Conservation (phyloP, 176 grass and related monocot species). For the Oropetium thomaeum region DNA sequence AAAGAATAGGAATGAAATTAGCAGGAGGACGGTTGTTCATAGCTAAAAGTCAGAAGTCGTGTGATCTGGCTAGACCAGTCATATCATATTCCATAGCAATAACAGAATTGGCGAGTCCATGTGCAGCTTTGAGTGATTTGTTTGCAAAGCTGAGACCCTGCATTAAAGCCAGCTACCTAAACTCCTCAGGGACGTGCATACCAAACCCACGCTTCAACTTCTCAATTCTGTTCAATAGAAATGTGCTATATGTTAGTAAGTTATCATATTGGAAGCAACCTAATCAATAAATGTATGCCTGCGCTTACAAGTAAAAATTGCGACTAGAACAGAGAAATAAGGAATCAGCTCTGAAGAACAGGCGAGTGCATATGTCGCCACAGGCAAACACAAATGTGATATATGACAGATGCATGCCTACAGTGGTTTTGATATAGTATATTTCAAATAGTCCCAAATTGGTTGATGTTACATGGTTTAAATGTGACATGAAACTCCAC, state of each 20-base stretch:
- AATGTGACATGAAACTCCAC: no score
- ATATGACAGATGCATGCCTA: background rate
- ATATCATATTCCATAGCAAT: background rate
- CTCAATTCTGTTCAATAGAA: slow-evolving; percentile 69
- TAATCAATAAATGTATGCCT: background rate
- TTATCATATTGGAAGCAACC: background rate
- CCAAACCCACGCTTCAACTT: slow-evolving; percentile 92
- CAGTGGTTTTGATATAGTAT: slow-evolving; percentile 5
- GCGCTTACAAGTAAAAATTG: slow-evolving; percentile 2
- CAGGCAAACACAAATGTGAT: no score
- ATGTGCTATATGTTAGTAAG: slow-evolving; percentile 22
- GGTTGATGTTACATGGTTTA: no score
- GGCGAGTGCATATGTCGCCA: background rate
- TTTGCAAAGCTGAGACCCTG: slow-evolving; percentile 18
- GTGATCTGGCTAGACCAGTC: slow-evolving; percentile 8
- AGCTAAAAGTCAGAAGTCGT: slow-evolving; percentile 21
- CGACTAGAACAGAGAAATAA: background rate
- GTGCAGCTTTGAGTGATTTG: slow-evolving; percentile 21
- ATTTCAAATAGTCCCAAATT: no score
- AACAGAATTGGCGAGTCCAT: slow-evolving; percentile 9
- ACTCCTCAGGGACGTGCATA: slow-evolving; percentile 74
- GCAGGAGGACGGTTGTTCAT: slow-evolving; percentile 32
- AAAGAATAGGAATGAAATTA: slow-evolving; percentile 35
- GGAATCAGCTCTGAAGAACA: background rate
- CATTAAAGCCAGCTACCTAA: slow-evolving; percentile 45